phyloP scores from a whole-genome alignment of 1,284 basidiomycete genomes.

The Puccinia hordei region DNA sequence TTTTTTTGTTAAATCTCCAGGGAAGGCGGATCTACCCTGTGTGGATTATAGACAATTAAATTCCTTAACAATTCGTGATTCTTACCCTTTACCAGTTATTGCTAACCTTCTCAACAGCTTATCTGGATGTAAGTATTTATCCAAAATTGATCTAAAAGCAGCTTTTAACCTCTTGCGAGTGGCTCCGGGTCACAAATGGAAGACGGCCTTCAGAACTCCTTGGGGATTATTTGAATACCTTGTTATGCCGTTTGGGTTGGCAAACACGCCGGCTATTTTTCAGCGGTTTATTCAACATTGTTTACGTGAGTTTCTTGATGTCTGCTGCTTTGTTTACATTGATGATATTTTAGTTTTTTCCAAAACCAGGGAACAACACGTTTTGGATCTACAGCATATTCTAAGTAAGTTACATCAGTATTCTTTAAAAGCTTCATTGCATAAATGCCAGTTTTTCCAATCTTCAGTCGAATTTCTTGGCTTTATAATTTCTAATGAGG shows the following conservation, averaged over 20 bases:
- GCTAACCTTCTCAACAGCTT: not conserved
- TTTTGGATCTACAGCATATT: not conserved
- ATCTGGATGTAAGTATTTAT: not conserved
- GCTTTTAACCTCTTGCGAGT: slow-evolving; percentile 59
- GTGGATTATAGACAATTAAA: slow-evolving; percentile 52
- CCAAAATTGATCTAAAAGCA: slow-evolving; percentile 57
- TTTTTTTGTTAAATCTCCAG: slow-evolving; percentile 52
- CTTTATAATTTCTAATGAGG: not conserved
- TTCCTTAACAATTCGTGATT: slow-evolving; percentile 51
- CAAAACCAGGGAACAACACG: slow-evolving; percentile 59
- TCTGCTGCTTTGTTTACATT: slow-evolving; percentile 54
- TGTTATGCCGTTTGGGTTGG: slow-evolving; percentile 61
- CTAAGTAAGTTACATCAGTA: not conserved
- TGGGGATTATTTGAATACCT: slow-evolving; percentile 60
- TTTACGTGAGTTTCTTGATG: slow-evolving; percentile 56
- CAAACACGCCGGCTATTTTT: slow-evolving; percentile 60
- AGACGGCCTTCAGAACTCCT: slow-evolving; percentile 7
- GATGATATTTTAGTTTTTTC: slow-evolving; percentile 61
- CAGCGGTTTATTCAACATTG: slow-evolving; percentile 18
- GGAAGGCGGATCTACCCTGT: slow-evolving; percentile 51
- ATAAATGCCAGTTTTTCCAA: slow-evolving; percentile 4
- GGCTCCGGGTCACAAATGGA: slow-evolving; percentile 1
- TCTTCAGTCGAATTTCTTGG: not conserved
- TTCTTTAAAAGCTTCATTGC: not conserved
- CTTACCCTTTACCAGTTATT: slow-evolving; percentile 36